Percentiles rank a stretch among this genome's conserved stretches.
phyloP scores from a whole-genome alignment of 768 basidiomycete genomes.

The Phanerodontia chrysosporium region DNA sequence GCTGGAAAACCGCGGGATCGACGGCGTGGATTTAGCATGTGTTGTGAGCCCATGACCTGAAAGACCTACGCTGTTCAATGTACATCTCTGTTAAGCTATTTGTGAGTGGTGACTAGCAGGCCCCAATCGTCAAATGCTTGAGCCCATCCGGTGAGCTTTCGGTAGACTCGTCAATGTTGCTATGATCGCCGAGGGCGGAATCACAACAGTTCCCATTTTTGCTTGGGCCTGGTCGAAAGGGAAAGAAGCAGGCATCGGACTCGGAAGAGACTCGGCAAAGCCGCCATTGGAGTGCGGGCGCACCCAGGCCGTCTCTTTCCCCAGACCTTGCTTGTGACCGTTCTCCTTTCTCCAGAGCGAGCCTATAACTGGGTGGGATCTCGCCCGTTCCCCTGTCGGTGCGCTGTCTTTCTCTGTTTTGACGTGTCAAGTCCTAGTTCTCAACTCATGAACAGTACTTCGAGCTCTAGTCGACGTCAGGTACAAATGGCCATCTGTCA shows the following conservation, averaged over 20 bases:
- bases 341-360: background rate
- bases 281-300: background rate
- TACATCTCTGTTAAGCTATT: too few species aligned
- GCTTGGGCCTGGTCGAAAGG: background rate
- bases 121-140: too few species aligned
- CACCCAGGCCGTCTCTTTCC: background rate
- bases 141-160: too few species aligned
- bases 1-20: background rate
- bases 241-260: constrained; percentile 8
- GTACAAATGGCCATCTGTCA: background rate
- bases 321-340: background rate
- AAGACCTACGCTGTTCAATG: too few species aligned
- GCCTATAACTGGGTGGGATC: background rate
- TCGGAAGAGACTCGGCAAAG: constrained; percentile 1
- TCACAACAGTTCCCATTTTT: background rate
- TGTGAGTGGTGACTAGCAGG: too few species aligned
- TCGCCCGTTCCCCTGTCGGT: background rate
- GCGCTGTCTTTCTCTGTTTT: too few species aligned
- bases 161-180: background rate
- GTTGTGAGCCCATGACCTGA: background rate
- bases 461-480: too few species aligned
- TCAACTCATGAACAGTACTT: too few species aligned
- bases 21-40: background rate
- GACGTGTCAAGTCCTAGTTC: too few species aligned
- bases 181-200: background rate